Base-by-base conservation (phyloP, 805 yeast species). In the Blastobotrys chiropterorum region DNA sequence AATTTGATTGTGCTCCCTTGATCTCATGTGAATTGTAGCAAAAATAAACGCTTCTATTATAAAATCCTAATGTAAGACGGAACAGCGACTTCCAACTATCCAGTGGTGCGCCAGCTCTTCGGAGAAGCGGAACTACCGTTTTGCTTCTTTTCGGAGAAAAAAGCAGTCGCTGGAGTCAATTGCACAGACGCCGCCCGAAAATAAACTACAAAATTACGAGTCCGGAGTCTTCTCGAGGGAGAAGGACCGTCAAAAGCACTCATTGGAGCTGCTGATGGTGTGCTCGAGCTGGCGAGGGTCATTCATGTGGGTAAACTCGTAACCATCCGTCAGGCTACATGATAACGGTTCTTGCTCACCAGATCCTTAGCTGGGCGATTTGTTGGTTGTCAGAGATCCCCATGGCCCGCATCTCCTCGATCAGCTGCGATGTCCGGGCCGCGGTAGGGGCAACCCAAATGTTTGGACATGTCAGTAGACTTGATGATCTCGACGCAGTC, bases 391-490 rank as follows among this genome's bases (percentile, higher is more conserved):
- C 87, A 7, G 67, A 72, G 47, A 88, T 70, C 1, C 90, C 92
- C 81, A 87, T 78, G 17, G 73, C 77, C 41, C 72, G 69, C 57
- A 94, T 72, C 55, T 80, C 79, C 2, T 61, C 58, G 4, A 77
- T 73, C 47, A 94, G 72, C 49, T 78, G 76, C 95, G n/a, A 78
- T 64, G 11, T 78, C 74, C 61, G 86, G 72, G 61, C 86, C 92
- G 50, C 95, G 73, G 68, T 86, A 94, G 3, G 98, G 97, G 68
- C 98, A 92, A 1, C 99, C 99, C 64, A 92, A 97, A 53, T 72
- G 78, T 59, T 90, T 96, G 42, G 77, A 70, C 8, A 73, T 72
- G 0, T 95, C 90, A 5, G 89, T 88, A 3, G 50, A 13, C 38
- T 44, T 54, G 53, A 88, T 67, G 42, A 94, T 88, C 1, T 84